These are phyloP conservation scores for Obelidium mucronatum DNA, from an alignment of 192 early-diverging fungal species.

Conservation along the genomic window DNA sequence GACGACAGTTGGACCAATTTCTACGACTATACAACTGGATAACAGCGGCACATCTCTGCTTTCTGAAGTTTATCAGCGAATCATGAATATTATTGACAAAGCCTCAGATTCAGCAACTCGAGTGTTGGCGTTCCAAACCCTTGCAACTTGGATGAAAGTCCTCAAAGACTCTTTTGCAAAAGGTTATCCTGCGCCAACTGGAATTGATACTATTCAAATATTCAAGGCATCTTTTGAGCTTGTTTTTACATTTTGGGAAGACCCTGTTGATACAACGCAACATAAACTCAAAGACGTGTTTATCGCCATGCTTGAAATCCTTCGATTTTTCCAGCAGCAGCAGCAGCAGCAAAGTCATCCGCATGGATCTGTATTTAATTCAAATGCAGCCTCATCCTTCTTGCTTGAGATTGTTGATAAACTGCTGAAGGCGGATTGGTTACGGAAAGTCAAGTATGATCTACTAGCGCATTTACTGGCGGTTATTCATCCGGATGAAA, in stretches of 20 bases:
- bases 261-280: conserved; percentile 83
- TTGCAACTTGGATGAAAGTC: conserved; percentile 40
- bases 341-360: not conserved
- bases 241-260: conserved; percentile 86
- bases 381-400: conserved; percentile 42
- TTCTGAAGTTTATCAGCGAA: conserved; percentile 12
- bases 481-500: conserved; percentile 57
- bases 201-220: conserved; percentile 18
- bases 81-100: conserved; percentile 25
- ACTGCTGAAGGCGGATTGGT: conserved; percentile 79
- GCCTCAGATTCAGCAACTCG: conserved; percentile 36
- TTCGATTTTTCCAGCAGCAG: conserved; percentile 46
- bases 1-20: conserved; percentile 20
- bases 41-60: conserved; percentile 1
- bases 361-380: not conserved
- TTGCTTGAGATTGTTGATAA: conserved; percentile 66
- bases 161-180: not conserved
- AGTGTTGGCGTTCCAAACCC: conserved; percentile 43
- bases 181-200: not conserved
- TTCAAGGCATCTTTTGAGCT: conserved; percentile 73
- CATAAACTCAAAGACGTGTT: conserved; percentile 70
- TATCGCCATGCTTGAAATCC: conserved; percentile 70
- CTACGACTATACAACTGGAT: not conserved
- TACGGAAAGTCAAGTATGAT: conserved; percentile 83
- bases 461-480: conserved; percentile 71